Percentiles rank a stretch among this genome's conserved stretches.
Evolutionary conservation across 1,139 yeast genomes (phyloP).

Genomic region (Scheffersomyces stambukii): DNA sequence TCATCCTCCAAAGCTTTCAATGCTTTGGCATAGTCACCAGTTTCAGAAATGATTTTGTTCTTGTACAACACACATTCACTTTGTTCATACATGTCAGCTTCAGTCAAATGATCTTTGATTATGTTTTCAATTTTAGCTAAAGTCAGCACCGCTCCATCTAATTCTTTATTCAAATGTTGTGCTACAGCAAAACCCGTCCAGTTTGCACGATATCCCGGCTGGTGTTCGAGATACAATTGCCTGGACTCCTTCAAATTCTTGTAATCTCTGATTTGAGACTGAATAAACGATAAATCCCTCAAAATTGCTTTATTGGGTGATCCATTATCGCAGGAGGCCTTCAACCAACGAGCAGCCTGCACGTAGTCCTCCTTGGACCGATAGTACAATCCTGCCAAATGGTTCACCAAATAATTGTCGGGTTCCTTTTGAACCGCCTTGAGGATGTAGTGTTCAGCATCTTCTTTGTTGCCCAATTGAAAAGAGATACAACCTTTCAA

Average conservation of each 20-base stretch:
- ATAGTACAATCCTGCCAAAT: slow-evolving; percentile 81
- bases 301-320: slow-evolving; percentile 75
- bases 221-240: slow-evolving; percentile 64
- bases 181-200: slow-evolving; percentile 93
- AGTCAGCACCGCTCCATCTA: slow-evolving; percentile 64
- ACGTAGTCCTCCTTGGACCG: slow-evolving; percentile 65
- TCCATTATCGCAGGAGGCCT: slow-evolving; percentile 74
- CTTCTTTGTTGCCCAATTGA: slow-evolving; percentile 51
- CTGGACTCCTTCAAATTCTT: slow-evolving; percentile 61
- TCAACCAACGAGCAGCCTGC: slow-evolving; percentile 78
- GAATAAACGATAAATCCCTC: slow-evolving; percentile 78
- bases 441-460: slow-evolving; percentile 59
- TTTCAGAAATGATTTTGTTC: slow-evolving; percentile 58
- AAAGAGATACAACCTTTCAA: slow-evolving; percentile 73
- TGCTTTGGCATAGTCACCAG: slow-evolving; percentile 64
- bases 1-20: slow-evolving; percentile 56
- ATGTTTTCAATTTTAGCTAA: slow-evolving; percentile 71
- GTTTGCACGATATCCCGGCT: slow-evolving; percentile 82
- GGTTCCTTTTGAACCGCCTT: slow-evolving; percentile 59
- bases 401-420: slow-evolving; percentile 69
- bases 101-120: slow-evolving; percentile 63
- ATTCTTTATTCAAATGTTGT: slow-evolving; percentile 69
- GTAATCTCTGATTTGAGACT: slow-evolving; percentile 75
- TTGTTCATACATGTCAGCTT: slow-evolving; percentile 68
- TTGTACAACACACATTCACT: slow-evolving; percentile 78